Conservation (phyloP, 768 basidiomycete species). For the Suillus occidentalis region DNA sequence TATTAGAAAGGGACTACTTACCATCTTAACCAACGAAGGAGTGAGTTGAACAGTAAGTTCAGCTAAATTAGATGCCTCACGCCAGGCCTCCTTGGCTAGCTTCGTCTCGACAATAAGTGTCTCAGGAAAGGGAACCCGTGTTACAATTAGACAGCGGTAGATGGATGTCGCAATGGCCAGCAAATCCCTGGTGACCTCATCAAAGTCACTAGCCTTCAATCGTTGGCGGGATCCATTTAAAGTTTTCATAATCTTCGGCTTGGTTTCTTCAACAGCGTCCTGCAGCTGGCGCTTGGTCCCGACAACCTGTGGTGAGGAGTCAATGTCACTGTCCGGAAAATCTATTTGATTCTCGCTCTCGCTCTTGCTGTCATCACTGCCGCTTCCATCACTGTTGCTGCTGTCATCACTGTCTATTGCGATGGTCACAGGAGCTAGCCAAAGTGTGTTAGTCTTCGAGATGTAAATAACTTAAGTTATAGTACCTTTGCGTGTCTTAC, state of each 20-base stretch:
- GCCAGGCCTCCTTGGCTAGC: slow-evolving; percentile 7
- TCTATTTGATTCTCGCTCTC: no score
- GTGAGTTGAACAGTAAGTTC: background rate
- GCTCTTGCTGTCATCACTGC: no score
- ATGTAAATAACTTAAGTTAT: background rate
- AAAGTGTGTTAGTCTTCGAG: background rate
- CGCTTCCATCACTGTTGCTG: background rate
- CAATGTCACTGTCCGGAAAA: no score
- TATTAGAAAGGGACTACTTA: background rate
- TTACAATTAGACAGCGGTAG: slow-evolving; percentile 20
- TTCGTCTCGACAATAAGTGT: background rate
- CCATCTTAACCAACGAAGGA: slow-evolving; percentile 4
- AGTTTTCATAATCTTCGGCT: background rate
- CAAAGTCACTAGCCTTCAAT: slow-evolving; percentile 18
- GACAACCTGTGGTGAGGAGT: background rate
- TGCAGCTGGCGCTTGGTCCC: background rate
- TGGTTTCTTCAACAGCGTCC: background rate
- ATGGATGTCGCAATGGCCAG: slow-evolving; percentile 15
- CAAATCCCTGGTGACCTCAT: slow-evolving; percentile 16
- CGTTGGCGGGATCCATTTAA: background rate
- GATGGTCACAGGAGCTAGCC: background rate
- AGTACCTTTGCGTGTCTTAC: background rate
- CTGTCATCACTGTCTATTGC: background rate
- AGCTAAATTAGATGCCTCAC: background rate
- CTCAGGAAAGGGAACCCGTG: slow-evolving; percentile 22